Evolutionary conservation across 2,329 filamentous ascomycete genomes (phyloP), one percentile per base, ranked within the genome.

Genomic region (Epicoccum nigrum): DNA sequence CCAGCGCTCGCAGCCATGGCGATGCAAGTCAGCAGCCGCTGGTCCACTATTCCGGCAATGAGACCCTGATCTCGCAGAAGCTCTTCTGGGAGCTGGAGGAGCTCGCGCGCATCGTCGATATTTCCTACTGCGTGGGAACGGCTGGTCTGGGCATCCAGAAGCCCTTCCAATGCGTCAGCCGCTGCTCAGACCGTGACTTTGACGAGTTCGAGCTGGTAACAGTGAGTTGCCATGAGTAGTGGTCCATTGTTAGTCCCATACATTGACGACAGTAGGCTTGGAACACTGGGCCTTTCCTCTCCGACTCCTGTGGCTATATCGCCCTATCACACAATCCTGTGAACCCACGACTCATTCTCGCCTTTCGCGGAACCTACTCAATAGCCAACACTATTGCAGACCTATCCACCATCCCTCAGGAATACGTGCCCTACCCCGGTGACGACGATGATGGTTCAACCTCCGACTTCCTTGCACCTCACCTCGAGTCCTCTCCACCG

Each of bases 311-410:
- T 73, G 94, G 94, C 54, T 99, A 96, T 74, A 86, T 97, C 49
- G 92, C 90, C 0, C 77, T 97, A n/a, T 92, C 94, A 56, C 89
- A 95, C 67, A 61, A 75, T 3, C 82, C 82, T 2, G 77, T 76
- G 4, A 71, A 76, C 16, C 80, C 81, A 37, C 81, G 86, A 51
- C 89, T 99, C 49, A 79, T 97, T 37, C 83, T 97, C 30, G 92
- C 92, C 7, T 97, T 97, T 67, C 86, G 94, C 38, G 94, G 94
- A 19, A 97, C 94, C 12, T 97, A 97, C 74, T 96, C 92, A 60
- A 82, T 99, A 64, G 83, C 91, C 45, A 96, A 97, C 71, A 92
- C 92, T 11, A 87, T 99, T 55, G 82, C 92, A 41, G 94, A 99
- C 75, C 80, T 99, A 47, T 92, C 90, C 57, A 95, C 92, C 2